A percentile compares a stretch with the other conserved stretches of the same genome.
Evolutionary conservation across 2,329 filamentous ascomycete genomes (phyloP).

Genomic region (Sclerotinia trifoliorum): DNA sequence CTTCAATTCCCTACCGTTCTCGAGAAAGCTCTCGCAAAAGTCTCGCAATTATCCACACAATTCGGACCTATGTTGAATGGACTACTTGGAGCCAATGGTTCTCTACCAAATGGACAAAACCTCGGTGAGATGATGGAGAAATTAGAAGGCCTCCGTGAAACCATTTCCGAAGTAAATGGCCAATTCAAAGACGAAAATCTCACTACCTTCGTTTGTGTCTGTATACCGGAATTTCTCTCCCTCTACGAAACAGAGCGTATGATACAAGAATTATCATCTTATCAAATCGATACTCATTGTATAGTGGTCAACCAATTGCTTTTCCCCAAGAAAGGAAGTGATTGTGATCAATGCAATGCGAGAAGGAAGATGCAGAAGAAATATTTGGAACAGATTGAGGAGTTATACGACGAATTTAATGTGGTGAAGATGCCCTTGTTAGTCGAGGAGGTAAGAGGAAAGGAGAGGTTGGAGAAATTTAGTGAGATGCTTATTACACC

Average conservation of each 20-base stretch:
- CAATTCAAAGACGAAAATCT: constrained; percentile 97
- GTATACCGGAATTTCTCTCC: constrained; percentile 94
- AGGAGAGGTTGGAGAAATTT: constrained; percentile 89
- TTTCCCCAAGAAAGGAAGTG: constrained; percentile 81
- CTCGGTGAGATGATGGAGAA: constrained; percentile 90
- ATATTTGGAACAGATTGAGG: constrained; percentile 97
- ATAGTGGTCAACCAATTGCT: constrained; percentile 98
- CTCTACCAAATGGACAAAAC: constrained; percentile 86
- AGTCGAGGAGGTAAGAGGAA: constrained; percentile 92
- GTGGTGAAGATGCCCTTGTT: constrained; percentile 97
- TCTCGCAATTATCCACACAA: constrained; percentile 88
- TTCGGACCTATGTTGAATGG: constrained; percentile 96
- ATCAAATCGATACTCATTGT: constrained; percentile 92
- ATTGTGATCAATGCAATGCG: constrained; percentile 93
- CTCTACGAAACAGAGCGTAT: constrained; percentile 99
- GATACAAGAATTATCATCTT: constrained; percentile 95
- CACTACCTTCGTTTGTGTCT: constrained; percentile 97
- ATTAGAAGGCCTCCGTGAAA: constrained; percentile 89
- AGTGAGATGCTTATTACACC: constrained; percentile 80
- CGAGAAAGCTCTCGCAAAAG: constrained; percentile 96
- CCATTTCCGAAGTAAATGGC: constrained; percentile 91
- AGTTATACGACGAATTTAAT: constrained; percentile 98
- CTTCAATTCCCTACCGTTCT: constrained; percentile 97
- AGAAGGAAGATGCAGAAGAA: constrained; percentile 98
- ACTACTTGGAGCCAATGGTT: constrained; percentile 67